Percentiles rank a stretch among this genome's conserved stretches.
phyloP scores from a whole-genome alignment of 768 basidiomycete genomes.

The Lanmaoa rubissima region DNA sequence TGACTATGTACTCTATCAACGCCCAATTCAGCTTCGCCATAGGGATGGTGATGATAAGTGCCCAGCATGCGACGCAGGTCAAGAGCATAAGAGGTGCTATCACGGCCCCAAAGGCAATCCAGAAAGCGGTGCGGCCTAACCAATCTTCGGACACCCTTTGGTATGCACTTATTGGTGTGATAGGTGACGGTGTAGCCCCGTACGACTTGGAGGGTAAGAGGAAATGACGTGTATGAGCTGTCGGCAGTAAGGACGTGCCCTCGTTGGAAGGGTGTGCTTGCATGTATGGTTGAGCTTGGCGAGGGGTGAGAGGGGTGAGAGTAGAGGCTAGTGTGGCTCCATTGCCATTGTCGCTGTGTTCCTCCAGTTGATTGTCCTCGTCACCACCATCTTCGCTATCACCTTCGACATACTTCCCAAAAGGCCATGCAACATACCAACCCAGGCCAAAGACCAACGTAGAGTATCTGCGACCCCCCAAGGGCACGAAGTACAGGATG shows the following conservation, averaged over 20 bases:
- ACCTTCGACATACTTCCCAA: slow-evolving; percentile 97
- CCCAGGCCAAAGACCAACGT: slow-evolving; percentile 88
- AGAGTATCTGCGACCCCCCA: slow-evolving; percentile 81
- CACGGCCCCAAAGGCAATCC: slow-evolving; percentile 69
- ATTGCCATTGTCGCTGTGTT: slow-evolving; percentile 11
- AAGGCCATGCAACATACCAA: slow-evolving; percentile 98
- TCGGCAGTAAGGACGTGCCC: slow-evolving; percentile 44
- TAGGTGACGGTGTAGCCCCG: slow-evolving; percentile 50
- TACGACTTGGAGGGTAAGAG: slow-evolving; percentile 60
- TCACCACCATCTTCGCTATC: slow-evolving; percentile 47
- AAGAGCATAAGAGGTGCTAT: slow-evolving; percentile 88
- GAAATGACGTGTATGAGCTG: slow-evolving; percentile 30
- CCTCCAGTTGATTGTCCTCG: slow-evolving; percentile 35
- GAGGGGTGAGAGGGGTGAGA: slow-evolving; percentile 40
- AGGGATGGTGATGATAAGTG: slow-evolving; percentile 90
- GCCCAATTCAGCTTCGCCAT: slow-evolving; percentile 99
- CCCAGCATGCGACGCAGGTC: slow-evolving; percentile 92
- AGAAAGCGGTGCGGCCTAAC: slow-evolving; percentile 78
- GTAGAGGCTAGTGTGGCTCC: slow-evolving; percentile 40
- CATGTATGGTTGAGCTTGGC: slow-evolving; percentile 11
- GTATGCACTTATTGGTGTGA: slow-evolving; percentile 20
- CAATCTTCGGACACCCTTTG: slow-evolving; percentile 39
- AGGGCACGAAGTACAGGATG: slow-evolving; percentile 69
- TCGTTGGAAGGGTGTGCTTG: slow-evolving; percentile 37
- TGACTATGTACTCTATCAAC: slow-evolving; percentile 78